Evolutionary conservation across 306 rosid species (phyloP), one percentile per base, ranked within the genome.

Genomic region (Amphicarpaea edgeworthii): DNA sequence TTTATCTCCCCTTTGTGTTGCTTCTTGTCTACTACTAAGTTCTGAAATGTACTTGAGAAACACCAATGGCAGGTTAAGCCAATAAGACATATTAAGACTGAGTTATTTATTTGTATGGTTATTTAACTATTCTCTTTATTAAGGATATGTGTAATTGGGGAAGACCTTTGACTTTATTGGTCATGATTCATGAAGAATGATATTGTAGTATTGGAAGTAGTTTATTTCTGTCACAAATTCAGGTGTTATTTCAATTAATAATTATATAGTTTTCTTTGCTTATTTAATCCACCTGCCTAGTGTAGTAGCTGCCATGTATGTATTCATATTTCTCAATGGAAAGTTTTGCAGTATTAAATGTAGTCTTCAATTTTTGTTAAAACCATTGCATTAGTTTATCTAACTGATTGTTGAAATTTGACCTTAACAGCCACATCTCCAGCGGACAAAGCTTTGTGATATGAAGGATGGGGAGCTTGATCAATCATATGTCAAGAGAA

Each of bases 381-480:
- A 71, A 57, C 41, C 15, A 12, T 17, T 73, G 21, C 17, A 47
- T 42, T 63, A 20, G 24, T 54, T 54, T 53, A 42, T 72, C 12
- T 23, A 64, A 55, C 79, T 79, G 47, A 55, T 73, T 19, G 14
- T 68, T 49, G 34, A 38, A 62, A 32, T 75, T 78, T 79, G 79
- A 82, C 62, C 53, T 79, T 65, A 47, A 88, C 91, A 93, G 99
- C 99, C 99, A 73, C 99, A 95, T 87, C 85, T 95, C 76, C 87
- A 83, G 78, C 90, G 99, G 84, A 95, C 97, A 62, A 92, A 90
- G 84, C 99, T 95, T 66, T 95, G 99, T 81, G 99, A 95, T 58
- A 77, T 95, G 97, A 89, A 92, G 75, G 99, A 95, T 80, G 74
- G 59, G 41, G 99, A 90, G 59, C 97, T 95, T 40, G 99, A 95